Evolutionary conservation across 768 basidiomycete genomes (phyloP), one percentile per base, ranked within the genome.

Genomic region (Podaxis sp.): DNA sequence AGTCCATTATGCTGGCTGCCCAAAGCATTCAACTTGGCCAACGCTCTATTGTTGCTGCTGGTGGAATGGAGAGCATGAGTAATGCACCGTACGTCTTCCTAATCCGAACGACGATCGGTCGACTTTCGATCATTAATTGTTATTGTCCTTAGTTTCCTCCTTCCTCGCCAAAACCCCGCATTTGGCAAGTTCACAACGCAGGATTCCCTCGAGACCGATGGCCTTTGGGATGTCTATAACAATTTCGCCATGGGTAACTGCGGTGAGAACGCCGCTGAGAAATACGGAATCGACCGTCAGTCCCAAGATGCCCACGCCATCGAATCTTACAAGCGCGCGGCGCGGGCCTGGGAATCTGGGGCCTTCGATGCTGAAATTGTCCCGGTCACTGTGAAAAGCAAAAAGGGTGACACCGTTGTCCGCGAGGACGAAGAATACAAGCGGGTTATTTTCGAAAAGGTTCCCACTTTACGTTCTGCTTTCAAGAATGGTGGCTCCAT

Each of bases 51-150:
- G 90, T 97, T 68, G 93, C 88, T 25, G 96, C 96, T 61, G 97
- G 97, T 67, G 97, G 97, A 64, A 97, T 94, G 94, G 97, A 99
- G 80, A 95, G 93, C 79, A 99, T 99, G 97, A 96, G 93, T 74
- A 92, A 98, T 69, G 94, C 95, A 55, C 97, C 97, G 95, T 98
- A 72, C 71, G 96, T 86, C 4, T 37, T 22, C 55, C 47, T 25
- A 43, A 9, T 68, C 46, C n/a, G 63, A 11, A 29, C 59, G 13
- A 33, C 55, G 38, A 41, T 64, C 37, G 51, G 57, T 60, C 33
- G 38, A 5, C 52, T 29, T 6, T 55, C 43, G 19, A 46, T 46
- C 43, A 46, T 17, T 46, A 17, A 7, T 46, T 19, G n/a, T 65
- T 49, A 59, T 60, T 53, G 43, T 59, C 43, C 22, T n/a, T 65